These are phyloP conservation scores for Obelidium mucronatum DNA, from an alignment of 192 early-diverging fungal species.

Conservation along the genomic window DNA sequence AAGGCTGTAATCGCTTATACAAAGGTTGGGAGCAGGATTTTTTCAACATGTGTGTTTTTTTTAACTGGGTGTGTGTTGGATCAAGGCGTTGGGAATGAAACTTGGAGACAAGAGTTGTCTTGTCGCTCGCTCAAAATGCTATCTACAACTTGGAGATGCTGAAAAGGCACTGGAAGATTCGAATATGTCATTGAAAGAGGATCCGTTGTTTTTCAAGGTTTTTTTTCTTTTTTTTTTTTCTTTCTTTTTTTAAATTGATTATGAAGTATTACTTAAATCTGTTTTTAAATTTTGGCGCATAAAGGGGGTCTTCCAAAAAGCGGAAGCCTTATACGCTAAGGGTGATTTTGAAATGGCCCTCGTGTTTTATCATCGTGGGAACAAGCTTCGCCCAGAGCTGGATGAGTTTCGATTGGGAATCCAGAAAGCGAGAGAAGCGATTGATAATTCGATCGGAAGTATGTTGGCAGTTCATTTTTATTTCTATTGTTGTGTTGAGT, in stretches of 20 bases:
- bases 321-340: constrained; percentile 60
- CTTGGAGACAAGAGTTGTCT: constrained; percentile 57
- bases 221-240: neutral
- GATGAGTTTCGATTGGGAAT: constrained; percentile 63
- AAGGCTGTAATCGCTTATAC: constrained; percentile 63
- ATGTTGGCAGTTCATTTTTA: neutral
- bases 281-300: neutral
- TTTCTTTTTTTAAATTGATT: neutral
- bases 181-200: constrained; percentile 49
- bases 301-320: constrained; percentile 61
- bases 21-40: constrained; percentile 48
- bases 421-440: constrained; percentile 61
- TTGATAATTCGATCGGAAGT: constrained; percentile 62
- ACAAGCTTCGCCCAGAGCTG: constrained; percentile 61
- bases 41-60: neutral
- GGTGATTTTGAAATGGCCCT: constrained; percentile 66
- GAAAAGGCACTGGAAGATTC: constrained; percentile 56
- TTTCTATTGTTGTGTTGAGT: neutral
- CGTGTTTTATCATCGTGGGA: constrained; percentile 63
- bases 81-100: constrained; percentile 51
- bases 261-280: neutral
- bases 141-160: constrained; percentile 52
- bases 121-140: constrained; percentile 56
- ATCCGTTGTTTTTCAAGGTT: constrained; percentile 51
- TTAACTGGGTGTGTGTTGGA: neutral